Base-by-base conservation (phyloP, 176 grass and related monocot species). In the Phyllostachys edulis region DNA sequence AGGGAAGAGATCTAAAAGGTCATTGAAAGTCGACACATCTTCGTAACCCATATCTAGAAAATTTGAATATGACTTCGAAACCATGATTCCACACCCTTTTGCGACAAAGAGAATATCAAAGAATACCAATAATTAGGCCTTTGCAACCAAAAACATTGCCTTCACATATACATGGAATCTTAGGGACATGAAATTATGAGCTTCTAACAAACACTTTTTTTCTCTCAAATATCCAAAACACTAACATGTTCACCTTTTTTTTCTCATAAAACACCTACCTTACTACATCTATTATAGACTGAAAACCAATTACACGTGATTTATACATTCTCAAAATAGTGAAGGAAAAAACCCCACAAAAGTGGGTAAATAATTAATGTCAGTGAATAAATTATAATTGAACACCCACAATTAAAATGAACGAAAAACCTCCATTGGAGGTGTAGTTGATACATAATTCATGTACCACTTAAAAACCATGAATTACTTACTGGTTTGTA, bases 1-100 rank as follows among this genome's bases (percentile, higher is more conserved):
- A 27, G 37, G 91, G 89, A 69, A 91, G 89, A 73, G 89, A 83
- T 77, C 73, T 86, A 63, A 97, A 62, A 60, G 86, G 63, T 27
- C 81, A 81, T 23, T 66, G 70, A 54, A 87, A 91, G 11, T 93
- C 90, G 13, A 51, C 26, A 75, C 67, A 76, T 88, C 75, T 83
- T 89, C 81, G 20, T 64, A 73, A 32, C 64, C 69, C 39, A 91
- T 85, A 81, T 87, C 92, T 26, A 93, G 79, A 52, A 93, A 85
- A 68, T 97, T 93, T 54, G 85, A 56, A 75, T 84, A 93, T 7
- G 94, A 97, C 70, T 88, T 90, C 2, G 87, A 90, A 73, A 91
- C 87, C 94, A 93, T 93, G 49, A 69, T 69, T 76, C 40, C 78
- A 62, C 51, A 77, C 27, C 54, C 75, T 77, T 77, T 13, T 44